phyloP scores from a whole-genome alignment of 176 grass and related monocot genomes.

The Eleusine indica region DNA sequence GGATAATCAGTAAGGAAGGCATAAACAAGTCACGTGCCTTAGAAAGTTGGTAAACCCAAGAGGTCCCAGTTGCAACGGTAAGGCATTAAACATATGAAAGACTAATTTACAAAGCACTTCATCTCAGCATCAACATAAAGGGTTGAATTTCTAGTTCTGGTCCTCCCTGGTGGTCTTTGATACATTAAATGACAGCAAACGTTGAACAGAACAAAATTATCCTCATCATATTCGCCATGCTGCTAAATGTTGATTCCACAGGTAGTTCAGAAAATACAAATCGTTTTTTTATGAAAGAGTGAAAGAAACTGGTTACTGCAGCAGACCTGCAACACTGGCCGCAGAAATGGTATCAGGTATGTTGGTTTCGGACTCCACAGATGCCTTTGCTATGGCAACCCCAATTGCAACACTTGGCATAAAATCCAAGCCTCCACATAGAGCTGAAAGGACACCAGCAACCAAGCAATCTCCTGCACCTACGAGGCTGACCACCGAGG shows the following conservation, averaged over 20 bases:
- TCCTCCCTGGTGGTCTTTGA: neutral
- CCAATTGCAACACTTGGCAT: conserved; percentile 74
- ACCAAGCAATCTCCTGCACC: conserved; percentile 92
- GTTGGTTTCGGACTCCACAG: conserved; percentile 81
- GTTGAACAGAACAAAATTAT: neutral
- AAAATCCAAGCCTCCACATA: conserved; percentile 76
- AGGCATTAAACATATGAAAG: conserved; percentile 1
- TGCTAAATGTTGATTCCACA: neutral
- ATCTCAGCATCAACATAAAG: neutral
- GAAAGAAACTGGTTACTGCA: neutral
- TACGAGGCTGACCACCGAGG: conserved; percentile 72
- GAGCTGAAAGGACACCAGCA: conserved; percentile 71
- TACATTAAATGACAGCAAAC: neutral
- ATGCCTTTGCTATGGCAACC: conserved; percentile 73
- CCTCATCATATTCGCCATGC: conserved; percentile 2
- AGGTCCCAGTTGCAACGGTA: neutral
- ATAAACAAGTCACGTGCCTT: neutral
- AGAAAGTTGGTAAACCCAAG: conserved; percentile 5
- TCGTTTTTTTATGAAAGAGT: neutral
- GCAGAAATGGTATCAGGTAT: conserved; percentile 61
- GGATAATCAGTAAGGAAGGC: conserved; percentile 10
- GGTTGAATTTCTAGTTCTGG: conserved; percentile 17
- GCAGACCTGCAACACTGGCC: conserved; percentile 61
- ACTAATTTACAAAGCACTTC: neutral
- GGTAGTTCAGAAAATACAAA: neutral